Percentiles rank a stretch among this genome's conserved stretches.
phyloP scores from a whole-genome alignment of 2,329 filamentous ascomycete genomes.

The Pseudocercospora fijiensis region DNA sequence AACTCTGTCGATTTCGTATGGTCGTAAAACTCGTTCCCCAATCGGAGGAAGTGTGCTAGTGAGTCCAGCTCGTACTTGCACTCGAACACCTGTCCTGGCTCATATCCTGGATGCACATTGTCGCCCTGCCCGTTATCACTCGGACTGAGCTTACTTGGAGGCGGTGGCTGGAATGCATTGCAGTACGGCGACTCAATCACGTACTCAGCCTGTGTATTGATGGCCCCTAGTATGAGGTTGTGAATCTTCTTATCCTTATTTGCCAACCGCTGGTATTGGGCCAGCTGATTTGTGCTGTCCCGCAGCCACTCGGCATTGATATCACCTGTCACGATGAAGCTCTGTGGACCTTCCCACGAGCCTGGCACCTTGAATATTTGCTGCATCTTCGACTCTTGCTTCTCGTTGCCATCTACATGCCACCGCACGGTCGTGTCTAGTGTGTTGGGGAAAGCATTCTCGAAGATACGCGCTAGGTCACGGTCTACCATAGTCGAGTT shows the following conservation, averaged over 20 bases:
- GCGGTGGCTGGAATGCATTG: constrained; percentile 95
- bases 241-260: constrained; percentile 76
- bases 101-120: constrained; percentile 79
- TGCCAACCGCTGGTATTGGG: constrained; percentile 82
- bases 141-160: constrained; percentile 70
- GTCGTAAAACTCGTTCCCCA: constrained; percentile 83
- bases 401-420: constrained; percentile 65
- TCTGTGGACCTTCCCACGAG: constrained; percentile 78
- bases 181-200: constrained; percentile 95
- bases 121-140: constrained; percentile 81
- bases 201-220: constrained; percentile 94
- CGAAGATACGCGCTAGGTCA: constrained; percentile 87
- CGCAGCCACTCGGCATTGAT: constrained; percentile 92
- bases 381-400: constrained; percentile 43
- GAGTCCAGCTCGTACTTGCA: constrained; percentile 99
- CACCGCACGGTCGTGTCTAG: constrained; percentile 87
- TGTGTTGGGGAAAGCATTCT: constrained; percentile 75
- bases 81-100: constrained; percentile 84
- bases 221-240: constrained; percentile 82
- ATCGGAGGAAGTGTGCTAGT: constrained; percentile 81
- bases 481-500: constrained; percentile 76
- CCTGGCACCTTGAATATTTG: constrained; percentile 25
- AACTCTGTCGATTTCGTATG: constrained; percentile 77
- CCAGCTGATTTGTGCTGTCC: constrained; percentile 89
- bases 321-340: constrained; percentile 82